Conservation (phyloP, 495 filamentous ascomycete species). For the Annulohypoxylon nitens region DNA sequence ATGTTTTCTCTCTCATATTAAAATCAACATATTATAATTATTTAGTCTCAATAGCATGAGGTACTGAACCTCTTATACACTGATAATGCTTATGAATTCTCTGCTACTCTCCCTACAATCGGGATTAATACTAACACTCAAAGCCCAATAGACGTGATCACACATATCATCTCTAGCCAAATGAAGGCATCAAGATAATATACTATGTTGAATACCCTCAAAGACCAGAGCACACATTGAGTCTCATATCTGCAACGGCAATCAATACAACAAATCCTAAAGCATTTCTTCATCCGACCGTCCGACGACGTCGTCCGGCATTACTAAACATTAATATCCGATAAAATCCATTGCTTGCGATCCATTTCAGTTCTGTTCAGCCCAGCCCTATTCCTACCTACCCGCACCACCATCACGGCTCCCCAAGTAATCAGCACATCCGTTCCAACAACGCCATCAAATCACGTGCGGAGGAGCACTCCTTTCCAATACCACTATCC, state of each 20-base stretch:
- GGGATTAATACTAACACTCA: no score
- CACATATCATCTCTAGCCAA: no score
- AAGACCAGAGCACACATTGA: no score
- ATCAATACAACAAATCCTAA: not conserved
- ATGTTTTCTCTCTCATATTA: not conserved
- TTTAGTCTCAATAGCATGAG: no score
- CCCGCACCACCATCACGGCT: not conserved
- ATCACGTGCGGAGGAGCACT: conserved; percentile 3
- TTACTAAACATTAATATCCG: not conserved
- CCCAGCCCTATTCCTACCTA: not conserved
- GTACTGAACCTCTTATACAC: no score
- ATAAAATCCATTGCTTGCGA: not conserved
- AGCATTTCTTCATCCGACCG: not conserved
- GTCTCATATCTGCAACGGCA: not conserved
- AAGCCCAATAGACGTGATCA: no score
- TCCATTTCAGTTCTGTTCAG: not conserved
- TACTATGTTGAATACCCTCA: no score
- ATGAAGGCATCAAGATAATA: no score
- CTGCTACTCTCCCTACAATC: no score
- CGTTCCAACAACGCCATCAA: not conserved
- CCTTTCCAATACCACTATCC: not conserved
- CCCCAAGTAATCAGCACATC: not conserved
- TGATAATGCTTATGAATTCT: no score
- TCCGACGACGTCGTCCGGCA: not conserved
- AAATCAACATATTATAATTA: no score